Conservation (phyloP, 192 early-diverging fungal genomes). For the Obelidium mucronatum region DNA sequence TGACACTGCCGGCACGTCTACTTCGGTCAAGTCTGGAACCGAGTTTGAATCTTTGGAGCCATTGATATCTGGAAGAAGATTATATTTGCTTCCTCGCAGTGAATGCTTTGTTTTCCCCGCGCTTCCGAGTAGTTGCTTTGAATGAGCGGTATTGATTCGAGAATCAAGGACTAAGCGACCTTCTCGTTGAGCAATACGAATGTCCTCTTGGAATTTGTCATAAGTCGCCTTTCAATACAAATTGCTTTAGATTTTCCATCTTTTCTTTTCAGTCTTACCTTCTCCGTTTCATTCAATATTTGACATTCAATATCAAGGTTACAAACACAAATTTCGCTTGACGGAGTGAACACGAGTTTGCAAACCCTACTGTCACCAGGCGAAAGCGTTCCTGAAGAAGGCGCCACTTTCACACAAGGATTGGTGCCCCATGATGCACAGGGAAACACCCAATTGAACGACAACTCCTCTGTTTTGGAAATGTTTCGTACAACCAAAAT, state of each 20-base stretch:
- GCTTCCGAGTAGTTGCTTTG: conserved; percentile 4
- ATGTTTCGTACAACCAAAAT: conserved; percentile 55
- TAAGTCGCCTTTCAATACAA: conserved; percentile 39
- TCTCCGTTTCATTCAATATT: conserved; percentile 55
- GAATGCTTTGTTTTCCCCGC: conserved; percentile 9
- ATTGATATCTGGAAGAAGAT: conserved; percentile 10
- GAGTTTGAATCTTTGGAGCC: neutral
- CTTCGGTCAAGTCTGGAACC: conserved; percentile 2
- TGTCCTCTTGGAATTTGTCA: conserved; percentile 30
- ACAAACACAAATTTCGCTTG: conserved; percentile 37
- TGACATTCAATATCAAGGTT: conserved; percentile 54
- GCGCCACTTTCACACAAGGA: conserved; percentile 44
- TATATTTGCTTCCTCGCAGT: conserved; percentile 24
- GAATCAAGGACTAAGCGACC: conserved; percentile 25
- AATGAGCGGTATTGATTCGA: neutral
- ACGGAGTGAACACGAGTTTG: conserved; percentile 51
- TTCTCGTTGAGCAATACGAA: conserved; percentile 44
- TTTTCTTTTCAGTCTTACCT: too few relatives aligned
- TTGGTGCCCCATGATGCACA: neutral
- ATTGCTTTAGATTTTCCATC: neutral
- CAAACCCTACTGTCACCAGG: conserved; percentile 53
- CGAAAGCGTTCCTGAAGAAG: conserved; percentile 34
- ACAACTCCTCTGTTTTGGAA: conserved; percentile 30
- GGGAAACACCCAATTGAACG: conserved; percentile 57
- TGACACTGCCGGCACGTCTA: neutral